Base-by-base conservation (phyloP, 345 rosid genomes). In the Toxicodendron radicans region DNA sequence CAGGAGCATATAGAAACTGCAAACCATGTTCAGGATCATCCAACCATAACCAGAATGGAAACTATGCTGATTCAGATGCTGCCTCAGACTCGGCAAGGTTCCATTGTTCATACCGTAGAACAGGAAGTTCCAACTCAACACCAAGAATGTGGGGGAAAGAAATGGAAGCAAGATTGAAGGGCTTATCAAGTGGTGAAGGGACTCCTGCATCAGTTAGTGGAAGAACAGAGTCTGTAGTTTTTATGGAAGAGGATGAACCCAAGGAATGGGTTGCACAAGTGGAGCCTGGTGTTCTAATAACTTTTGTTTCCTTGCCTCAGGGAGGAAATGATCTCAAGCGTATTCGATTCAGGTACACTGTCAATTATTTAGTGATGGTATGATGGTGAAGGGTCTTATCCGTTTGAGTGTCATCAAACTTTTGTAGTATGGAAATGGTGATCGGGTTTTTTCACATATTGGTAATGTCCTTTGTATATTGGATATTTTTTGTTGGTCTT, bases 181-280 rank as follows among this genome's bases (percentile, higher is more conserved):
- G 87, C 71, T 83, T 92, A 61, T 89, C 93, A 7, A 92, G 99
- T 69, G 97, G 97, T 10, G 99, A 95, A 82, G 93, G 92, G 18
- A 95, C 98, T 27, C 99, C 98, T 9, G 83, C 89, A 6, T 95
- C 98, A 0, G 78, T 81, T 43, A 95, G 97, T 12, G 96, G 96
- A n/a, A 79, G 96, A 73, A 84, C 92, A 2, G 98, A 87, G 75
- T 89, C 95, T 3, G 89, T 85, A 32, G 93, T 88, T 73, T 87
- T 92, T 71, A 83, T 84, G 85, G 98, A 90, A 80, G 97, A 94
- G 73, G 96, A 89, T 77, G 99, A 92, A 79, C 87, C 93, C n/a
- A 95, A 91, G 79, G 98, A 93, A 75, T 95, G 99, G 99, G 93
- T 93, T 67, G 99, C 99, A 24, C 98, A 93, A 79, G 98, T 95